Evolutionary conservation across 2,329 filamentous ascomycete genomes (phyloP).

Genomic region (Hypoxylon sp.): DNA sequence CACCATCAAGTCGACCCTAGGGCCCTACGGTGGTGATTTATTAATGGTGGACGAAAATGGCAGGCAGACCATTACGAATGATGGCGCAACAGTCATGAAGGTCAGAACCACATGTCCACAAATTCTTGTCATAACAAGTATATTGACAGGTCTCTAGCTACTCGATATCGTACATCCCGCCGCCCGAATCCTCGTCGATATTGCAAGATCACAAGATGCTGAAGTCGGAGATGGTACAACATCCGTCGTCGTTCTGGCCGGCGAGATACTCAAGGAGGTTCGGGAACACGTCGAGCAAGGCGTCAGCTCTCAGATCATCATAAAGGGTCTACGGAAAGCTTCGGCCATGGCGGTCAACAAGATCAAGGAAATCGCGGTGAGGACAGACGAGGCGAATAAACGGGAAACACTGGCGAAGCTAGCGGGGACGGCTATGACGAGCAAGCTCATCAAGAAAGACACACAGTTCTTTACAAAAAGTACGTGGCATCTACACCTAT

Average conservation of each 20-base stretch:
- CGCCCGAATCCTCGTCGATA: slow-evolving; percentile 96
- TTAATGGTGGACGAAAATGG: slow-evolving; percentile 97
- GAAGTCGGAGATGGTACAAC: slow-evolving; percentile 99
- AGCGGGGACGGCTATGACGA: slow-evolving; percentile 97
- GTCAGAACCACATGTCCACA: slow-evolving; percentile 60
- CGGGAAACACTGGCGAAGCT: slow-evolving; percentile 91
- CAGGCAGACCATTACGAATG: slow-evolving; percentile 97
- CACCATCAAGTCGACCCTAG: slow-evolving; percentile 95
- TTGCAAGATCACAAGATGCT: slow-evolving; percentile 97
- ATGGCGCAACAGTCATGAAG: slow-evolving; percentile 99
- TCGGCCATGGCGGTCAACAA: slow-evolving; percentile 96
- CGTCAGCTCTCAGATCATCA: slow-evolving; percentile 96
- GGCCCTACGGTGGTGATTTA: slow-evolving; percentile 96
- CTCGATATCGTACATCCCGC: slow-evolving; percentile 99
- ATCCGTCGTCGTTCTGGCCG: slow-evolving; percentile 96
- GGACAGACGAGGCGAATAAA: slow-evolving; percentile 84
- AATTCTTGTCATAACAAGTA: not conserved
- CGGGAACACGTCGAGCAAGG: slow-evolving; percentile 97
- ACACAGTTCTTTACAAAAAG: slow-evolving; percentile 98
- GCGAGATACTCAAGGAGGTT: slow-evolving; percentile 96
- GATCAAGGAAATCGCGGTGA: slow-evolving; percentile 96
- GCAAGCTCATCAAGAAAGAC: slow-evolving; percentile 98
- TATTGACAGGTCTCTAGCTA: slow-evolving; percentile 69
- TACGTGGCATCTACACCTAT: slow-evolving; percentile 60
- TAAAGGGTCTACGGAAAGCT: slow-evolving; percentile 93